Percentiles rank a stretch among this genome's conserved stretches.
Evolutionary conservation across 2,329 filamentous ascomycete species (phyloP).

Genomic region (Didymella sp.): DNA sequence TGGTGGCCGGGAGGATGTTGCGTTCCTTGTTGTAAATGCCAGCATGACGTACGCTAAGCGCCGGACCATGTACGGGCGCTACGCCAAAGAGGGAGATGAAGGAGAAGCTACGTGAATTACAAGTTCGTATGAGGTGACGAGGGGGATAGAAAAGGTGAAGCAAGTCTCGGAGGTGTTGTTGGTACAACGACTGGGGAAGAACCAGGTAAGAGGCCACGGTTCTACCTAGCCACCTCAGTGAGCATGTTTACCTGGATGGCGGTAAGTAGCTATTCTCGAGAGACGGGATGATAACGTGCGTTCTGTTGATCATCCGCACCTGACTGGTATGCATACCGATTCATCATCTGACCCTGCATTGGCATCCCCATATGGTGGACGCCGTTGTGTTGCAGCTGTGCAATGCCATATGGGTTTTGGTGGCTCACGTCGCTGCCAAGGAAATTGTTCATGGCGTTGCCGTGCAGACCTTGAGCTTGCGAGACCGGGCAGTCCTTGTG

Average conservation of each 20-base stretch:
- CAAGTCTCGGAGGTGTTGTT: not conserved
- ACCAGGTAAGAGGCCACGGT: not conserved
- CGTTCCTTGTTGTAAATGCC: conserved; percentile 26
- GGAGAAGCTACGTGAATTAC: conserved; percentile 39
- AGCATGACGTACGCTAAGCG: conserved; percentile 42
- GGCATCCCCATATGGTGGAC: conserved; percentile 52
- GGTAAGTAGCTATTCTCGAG: conserved; percentile 40
- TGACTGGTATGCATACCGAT: conserved; percentile 46
- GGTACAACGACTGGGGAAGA: not conserved
- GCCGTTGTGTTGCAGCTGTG: conserved; percentile 51
- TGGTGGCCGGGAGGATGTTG: conserved; percentile 16
- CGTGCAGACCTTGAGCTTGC: conserved; percentile 76
- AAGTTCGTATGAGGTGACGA: conserved; percentile 31
- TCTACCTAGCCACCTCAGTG: conserved; percentile 14
- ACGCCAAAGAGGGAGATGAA: conserved; percentile 31
- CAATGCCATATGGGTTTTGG: conserved; percentile 59
- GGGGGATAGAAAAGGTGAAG: conserved; percentile 13
- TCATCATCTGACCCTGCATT: conserved; percentile 50
- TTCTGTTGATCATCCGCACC: conserved; percentile 39
- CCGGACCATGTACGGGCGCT: conserved; percentile 38
- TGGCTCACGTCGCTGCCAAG: conserved; percentile 55
- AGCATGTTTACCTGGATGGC: conserved; percentile 39
- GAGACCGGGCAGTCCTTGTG: conserved; percentile 97
- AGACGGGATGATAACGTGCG: conserved; percentile 34
- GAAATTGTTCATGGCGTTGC: conserved; percentile 59